Conservation (phyloP, 1,139 yeast species). For the Hansenula lynferdii region DNA sequence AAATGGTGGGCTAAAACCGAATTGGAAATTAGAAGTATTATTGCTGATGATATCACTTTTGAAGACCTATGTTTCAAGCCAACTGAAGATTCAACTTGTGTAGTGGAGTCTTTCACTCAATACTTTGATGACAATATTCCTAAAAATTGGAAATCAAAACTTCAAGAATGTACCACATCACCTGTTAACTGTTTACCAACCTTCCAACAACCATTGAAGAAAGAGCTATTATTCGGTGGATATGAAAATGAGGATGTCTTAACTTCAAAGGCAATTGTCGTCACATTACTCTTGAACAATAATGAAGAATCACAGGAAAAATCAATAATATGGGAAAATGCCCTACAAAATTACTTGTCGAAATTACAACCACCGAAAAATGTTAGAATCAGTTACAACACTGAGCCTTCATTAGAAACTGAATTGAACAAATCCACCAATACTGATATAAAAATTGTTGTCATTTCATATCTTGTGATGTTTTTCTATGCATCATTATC, state of each 20-base stretch:
- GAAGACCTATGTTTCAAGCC: constrained; percentile 86
- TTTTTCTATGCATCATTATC: constrained; percentile 85
- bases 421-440: constrained; percentile 80
- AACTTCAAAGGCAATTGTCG: constrained; percentile 64
- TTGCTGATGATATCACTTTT: constrained; percentile 29
- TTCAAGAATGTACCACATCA: constrained; percentile 60
- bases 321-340: constrained; percentile 62
- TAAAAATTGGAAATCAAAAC: constrained; percentile 51
- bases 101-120: constrained; percentile 86
- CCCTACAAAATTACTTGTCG: constrained; percentile 51
- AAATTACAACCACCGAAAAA: constrained; percentile 41
- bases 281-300: constrained; percentile 64
- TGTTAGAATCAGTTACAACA: constrained; percentile 64
- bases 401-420: constrained; percentile 78
- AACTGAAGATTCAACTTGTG: constrained; percentile 65
- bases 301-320: constrained; percentile 33
- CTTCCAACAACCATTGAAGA: constrained; percentile 85
- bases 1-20: constrained; percentile 90
- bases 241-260: constrained; percentile 41
- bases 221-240: constrained; percentile 66
- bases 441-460: constrained; percentile 68
- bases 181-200: constrained; percentile 90
- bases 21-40: constrained; percentile 37
- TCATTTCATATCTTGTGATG: constrained; percentile 81
- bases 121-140: constrained; percentile 74